phyloP scores from a whole-genome alignment of 305 asterid genomes.

The Caryopteris hybrid region DNA sequence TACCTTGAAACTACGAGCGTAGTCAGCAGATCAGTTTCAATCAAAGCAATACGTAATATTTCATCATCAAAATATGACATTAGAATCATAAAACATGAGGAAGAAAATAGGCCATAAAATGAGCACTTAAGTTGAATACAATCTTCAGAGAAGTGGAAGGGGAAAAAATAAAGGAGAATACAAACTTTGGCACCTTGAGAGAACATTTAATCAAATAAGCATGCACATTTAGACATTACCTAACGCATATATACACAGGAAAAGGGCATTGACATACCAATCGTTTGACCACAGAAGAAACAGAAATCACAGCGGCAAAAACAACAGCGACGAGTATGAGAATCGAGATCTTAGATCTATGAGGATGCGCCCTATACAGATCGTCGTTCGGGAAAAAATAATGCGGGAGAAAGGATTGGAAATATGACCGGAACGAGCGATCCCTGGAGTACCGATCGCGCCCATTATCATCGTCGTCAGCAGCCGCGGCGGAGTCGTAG shows the following conservation, averaged over 20 bases:
- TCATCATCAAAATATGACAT: not conserved
- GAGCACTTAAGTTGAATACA: slow-evolving; percentile 6
- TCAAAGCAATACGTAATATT: not conserved
- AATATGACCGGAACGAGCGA: slow-evolving; percentile 63
- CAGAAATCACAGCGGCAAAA: slow-evolving; percentile 41
- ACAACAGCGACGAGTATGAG: slow-evolving; percentile 37
- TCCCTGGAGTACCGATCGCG: slow-evolving; percentile 75
- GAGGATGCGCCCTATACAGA: slow-evolving; percentile 46
- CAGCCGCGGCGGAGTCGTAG: slow-evolving; percentile 18
- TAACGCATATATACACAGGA: not conserved
- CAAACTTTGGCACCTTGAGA: not conserved
- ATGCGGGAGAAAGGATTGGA: slow-evolving; percentile 51
- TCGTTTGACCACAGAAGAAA: slow-evolving; percentile 54
- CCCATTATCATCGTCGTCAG: slow-evolving; percentile 46
- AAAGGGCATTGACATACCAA: slow-evolving; percentile 46
- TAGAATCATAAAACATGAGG: not conserved
- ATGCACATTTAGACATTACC: slow-evolving; percentile 8
- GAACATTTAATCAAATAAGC: slow-evolving; percentile 2
- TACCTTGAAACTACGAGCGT: not conserved
- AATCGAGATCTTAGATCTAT: slow-evolving; percentile 62
- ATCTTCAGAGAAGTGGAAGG: not conserved
- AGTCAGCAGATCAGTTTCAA: not conserved
- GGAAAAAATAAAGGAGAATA: not conserved
- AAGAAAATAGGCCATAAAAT: not conserved
- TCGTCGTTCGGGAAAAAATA: slow-evolving; percentile 47